phyloP scores from a whole-genome alignment of 2,329 filamentous ascomycete genomes.

The Trichophyton rubrum region DNA sequence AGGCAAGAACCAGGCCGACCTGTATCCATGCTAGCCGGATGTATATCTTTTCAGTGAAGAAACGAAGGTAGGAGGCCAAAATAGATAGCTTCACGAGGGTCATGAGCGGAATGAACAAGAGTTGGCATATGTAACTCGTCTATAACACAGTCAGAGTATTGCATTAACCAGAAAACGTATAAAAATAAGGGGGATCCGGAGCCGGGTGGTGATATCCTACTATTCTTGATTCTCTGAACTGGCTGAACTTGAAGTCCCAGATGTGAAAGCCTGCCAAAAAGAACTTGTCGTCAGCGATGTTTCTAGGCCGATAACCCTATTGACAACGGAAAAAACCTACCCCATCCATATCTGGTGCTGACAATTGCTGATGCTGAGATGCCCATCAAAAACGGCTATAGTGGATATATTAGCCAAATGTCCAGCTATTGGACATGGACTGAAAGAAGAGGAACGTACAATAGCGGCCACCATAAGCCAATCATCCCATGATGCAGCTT shows the following conservation, averaged over 20 bases:
- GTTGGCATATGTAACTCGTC: conserved; percentile 13
- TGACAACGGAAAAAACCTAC: conserved; percentile 5
- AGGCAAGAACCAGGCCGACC: conserved; percentile 9
- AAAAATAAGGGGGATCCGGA: neutral
- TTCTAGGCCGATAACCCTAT: too few species aligned
- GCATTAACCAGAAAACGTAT: neutral
- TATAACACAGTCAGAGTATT: conserved; percentile 4
- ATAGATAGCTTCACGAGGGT: conserved; percentile 14
- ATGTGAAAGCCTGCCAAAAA: conserved; percentile 11
- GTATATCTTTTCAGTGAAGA: conserved; percentile 6
- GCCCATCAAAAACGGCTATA: conserved; percentile 10
- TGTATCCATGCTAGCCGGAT: conserved; percentile 9
- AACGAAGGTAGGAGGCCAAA: conserved; percentile 12
- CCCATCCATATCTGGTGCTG: conserved; percentile 14
- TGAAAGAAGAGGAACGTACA: conserved; percentile 7
- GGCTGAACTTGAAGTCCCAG: conserved; percentile 13
- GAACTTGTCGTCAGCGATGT: neutral
- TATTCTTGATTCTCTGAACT: conserved; percentile 7
- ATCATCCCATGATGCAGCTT: conserved; percentile 14
- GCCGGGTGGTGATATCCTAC: conserved; percentile 2
- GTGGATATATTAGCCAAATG: neutral
- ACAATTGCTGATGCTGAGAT: conserved; percentile 11
- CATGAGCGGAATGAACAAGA: conserved; percentile 12
- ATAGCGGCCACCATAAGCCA: conserved; percentile 14
- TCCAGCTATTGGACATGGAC: neutral